phyloP scores from a whole-genome alignment of 139 green algal species.

The Micromonas pusilla region DNA sequence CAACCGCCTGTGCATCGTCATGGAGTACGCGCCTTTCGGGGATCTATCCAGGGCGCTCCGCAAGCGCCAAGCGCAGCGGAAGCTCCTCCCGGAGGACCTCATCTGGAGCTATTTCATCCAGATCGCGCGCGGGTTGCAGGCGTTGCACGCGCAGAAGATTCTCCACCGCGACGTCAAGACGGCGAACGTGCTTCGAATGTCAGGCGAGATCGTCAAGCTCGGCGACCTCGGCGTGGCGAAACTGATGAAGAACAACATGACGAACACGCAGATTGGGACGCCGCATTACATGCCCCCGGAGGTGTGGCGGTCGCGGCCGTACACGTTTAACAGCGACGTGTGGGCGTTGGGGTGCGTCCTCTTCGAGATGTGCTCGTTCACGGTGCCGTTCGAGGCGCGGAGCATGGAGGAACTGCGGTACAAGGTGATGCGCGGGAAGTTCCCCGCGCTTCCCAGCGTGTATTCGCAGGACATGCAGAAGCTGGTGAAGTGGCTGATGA shows the following conservation, averaged over 20 bases:
- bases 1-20: constrained; percentile 68
- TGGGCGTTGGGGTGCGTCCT: constrained; percentile 78
- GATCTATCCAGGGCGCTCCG: constrained; percentile 55
- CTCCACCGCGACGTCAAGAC: constrained; percentile 62
- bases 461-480: constrained; percentile 53
- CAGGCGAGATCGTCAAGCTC: constrained; percentile 61
- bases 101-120: constrained; percentile 76
- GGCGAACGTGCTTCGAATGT: constrained; percentile 58
- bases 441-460: constrained; percentile 42
- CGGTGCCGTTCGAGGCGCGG: constrained; percentile 60
- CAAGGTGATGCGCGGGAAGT: constrained; percentile 42
- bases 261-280: constrained; percentile 68
- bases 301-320: constrained; percentile 66
- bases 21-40: constrained; percentile 67
- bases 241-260: constrained; percentile 59
- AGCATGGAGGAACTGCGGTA: constrained; percentile 56
- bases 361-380: constrained; percentile 76
- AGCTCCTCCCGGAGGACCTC: constrained; percentile 62
- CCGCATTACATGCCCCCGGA: constrained; percentile 81
- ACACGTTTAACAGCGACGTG: constrained; percentile 69
- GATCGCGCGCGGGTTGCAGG: constrained; percentile 48
- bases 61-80: constrained; percentile 48
- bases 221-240: constrained; percentile 78
- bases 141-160: constrained; percentile 62
- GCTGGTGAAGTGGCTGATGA: constrained; percentile 51